These are phyloP conservation scores for Oxalis stricta DNA, from an alignment of 441 rosid genomes.

Conservation along the genomic window DNA sequence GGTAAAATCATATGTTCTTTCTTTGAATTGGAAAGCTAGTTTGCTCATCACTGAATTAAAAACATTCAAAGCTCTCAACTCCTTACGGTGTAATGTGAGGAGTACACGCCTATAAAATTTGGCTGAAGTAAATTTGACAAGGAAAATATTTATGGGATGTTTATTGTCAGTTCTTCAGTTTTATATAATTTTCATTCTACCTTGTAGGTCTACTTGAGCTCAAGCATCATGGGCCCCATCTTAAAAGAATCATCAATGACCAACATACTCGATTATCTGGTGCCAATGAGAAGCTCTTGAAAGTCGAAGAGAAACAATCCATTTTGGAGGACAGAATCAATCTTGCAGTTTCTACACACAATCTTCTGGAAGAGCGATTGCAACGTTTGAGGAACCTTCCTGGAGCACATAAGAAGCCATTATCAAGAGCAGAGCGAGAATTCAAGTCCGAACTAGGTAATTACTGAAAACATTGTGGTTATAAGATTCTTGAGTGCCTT, in stretches of 20 bases:
- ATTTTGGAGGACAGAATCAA: conserved; percentile 46
- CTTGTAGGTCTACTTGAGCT: conserved; percentile 66
- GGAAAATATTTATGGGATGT: no score
- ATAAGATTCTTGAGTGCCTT: not conserved
- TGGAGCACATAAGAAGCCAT: conserved; percentile 66
- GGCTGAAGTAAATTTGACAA: no score
- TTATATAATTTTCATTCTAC: conserved; percentile 3
- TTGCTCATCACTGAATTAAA: no score
- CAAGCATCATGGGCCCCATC: conserved; percentile 81
- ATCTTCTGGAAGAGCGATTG: conserved; percentile 54
- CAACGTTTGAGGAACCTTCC: conserved; percentile 56
- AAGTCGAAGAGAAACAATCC: conserved; percentile 57
- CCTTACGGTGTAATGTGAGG: no score
- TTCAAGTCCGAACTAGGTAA: conserved; percentile 87
- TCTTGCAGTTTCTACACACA: conserved; percentile 29
- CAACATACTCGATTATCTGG: conserved; percentile 51
- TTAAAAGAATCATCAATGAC: conserved; percentile 67
- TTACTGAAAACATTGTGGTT: not conserved
- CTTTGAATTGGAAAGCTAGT: not conserved
- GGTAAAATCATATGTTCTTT: not conserved
- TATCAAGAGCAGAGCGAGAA: conserved; percentile 75
- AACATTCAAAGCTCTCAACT: no score
- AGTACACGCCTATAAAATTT: no score
- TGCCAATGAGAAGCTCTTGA: conserved; percentile 48
- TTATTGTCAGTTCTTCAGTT: not conserved